Evolutionary conservation across 1,284 basidiomycete species (phyloP).

Genomic region (Leccinum angustisporum): DNA sequence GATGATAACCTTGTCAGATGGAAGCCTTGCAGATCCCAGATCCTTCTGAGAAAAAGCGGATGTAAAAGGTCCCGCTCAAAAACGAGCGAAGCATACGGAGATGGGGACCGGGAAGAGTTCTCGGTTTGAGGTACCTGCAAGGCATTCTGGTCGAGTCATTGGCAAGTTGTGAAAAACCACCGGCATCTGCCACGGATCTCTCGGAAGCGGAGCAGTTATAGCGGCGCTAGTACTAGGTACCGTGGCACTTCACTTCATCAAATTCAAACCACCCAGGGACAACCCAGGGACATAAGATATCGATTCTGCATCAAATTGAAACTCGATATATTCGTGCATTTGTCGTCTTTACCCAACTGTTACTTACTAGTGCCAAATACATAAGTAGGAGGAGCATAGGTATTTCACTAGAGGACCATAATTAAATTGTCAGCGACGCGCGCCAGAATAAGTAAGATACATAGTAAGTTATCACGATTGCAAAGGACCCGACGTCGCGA

Average conservation of each 20-base stretch:
- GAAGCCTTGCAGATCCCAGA: constrained; percentile 1
- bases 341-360: too few relatives aligned
- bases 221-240: not conserved
- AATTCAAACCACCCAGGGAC: not conserved
- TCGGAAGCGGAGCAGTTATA: not conserved
- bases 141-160: not conserved
- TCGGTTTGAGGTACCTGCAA: not conserved
- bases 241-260: not conserved
- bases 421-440: not conserved
- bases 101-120: not conserved
- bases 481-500: too few relatives aligned
- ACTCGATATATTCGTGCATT: not conserved
- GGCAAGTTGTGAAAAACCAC: not conserved
- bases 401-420: not conserved
- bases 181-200: not conserved
- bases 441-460: not conserved
- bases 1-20: not conserved
- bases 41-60: not conserved
- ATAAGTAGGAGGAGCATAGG: not conserved
- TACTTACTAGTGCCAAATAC: not conserved
- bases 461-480: too few relatives aligned
- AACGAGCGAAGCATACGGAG: not conserved
- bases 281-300: too few relatives aligned
- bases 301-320: too few relatives aligned
- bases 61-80: not conserved